These are phyloP conservation scores for Tinospora cordifolia DNA, from an alignment of 164 flowering plant species.

Conservation along the genomic window DNA sequence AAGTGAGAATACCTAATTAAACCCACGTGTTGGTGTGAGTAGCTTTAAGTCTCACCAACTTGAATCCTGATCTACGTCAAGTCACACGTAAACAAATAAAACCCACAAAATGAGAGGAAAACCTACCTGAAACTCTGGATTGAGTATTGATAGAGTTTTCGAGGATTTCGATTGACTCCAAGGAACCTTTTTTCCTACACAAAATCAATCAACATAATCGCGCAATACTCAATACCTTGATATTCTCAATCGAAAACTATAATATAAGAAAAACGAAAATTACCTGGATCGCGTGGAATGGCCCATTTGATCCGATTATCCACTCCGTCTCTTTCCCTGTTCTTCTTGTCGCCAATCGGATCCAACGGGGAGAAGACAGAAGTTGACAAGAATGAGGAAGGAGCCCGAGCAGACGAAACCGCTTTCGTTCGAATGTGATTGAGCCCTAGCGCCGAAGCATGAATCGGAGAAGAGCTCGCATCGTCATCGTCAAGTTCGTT, in stretches of 20 bases:
- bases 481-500: not conserved
- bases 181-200: slow-evolving; percentile 46
- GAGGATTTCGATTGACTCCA: slow-evolving; percentile 60
- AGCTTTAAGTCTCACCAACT: no score
- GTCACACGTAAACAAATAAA: not conserved
- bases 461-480: slow-evolving; percentile 22
- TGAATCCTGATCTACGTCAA: not conserved
- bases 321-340: slow-evolving; percentile 16
- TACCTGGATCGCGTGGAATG: slow-evolving; percentile 35
- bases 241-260: not conserved
- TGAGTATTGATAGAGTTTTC: slow-evolving; percentile 24
- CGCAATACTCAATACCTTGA: not conserved
- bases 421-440: slow-evolving; percentile 54
- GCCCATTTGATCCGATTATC: slow-evolving; percentile 14
- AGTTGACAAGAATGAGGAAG: slow-evolving; percentile 26
- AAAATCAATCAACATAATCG: slow-evolving; percentile 7
- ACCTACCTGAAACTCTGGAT: slow-evolving; percentile 51
- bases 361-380: slow-evolving; percentile 17
- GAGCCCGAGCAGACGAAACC: slow-evolving; percentile 21
- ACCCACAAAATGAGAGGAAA: not conserved
- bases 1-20: not conserved
- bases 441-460: slow-evolving; percentile 49
- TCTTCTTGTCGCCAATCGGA: slow-evolving; percentile 7
- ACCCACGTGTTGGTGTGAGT: no score
- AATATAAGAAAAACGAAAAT: not conserved